A percentile compares a stretch with the other conserved stretches of the same genome.
phyloP scores from a whole-genome alignment of 2,329 filamentous ascomycete genomes.

The Colletotrichum sp. region DNA sequence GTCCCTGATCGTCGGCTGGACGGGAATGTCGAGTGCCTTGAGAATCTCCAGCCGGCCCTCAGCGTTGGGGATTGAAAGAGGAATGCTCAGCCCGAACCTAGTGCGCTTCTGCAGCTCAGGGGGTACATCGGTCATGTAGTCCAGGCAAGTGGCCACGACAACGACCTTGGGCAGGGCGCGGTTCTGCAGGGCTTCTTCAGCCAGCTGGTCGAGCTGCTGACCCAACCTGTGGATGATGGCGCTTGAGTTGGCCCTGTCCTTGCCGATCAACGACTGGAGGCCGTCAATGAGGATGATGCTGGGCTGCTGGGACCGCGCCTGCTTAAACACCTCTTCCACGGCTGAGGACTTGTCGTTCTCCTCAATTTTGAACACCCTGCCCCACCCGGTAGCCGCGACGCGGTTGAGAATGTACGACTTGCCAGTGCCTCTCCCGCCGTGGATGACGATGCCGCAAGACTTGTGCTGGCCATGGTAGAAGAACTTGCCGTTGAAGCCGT shows the following conservation, averaged over 20 bases:
- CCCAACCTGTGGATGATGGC: conserved; percentile 56
- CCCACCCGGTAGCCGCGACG: conserved; percentile 73
- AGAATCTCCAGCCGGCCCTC: conserved; percentile 76
- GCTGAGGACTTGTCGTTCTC: conserved; percentile 59
- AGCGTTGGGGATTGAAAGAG: conserved; percentile 78
- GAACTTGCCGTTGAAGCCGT: conserved; percentile 52
- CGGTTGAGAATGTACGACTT: conserved; percentile 77
- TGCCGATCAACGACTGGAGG: conserved; percentile 72
- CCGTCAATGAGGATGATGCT: conserved; percentile 83
- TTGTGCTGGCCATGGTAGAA: conserved; percentile 32
- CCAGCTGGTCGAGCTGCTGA: conserved; percentile 61
- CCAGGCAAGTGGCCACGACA: conserved; percentile 75
- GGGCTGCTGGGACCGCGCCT: conserved; percentile 71
- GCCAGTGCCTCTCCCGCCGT: conserved; percentile 84
- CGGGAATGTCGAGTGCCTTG: conserved; percentile 56
- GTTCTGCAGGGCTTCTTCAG: conserved; percentile 38
- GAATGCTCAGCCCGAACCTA: conserved; percentile 71
- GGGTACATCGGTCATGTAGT: conserved; percentile 76
- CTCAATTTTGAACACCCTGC: conserved; percentile 67
- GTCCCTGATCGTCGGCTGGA: conserved; percentile 53
- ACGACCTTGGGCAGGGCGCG: conserved; percentile 62
- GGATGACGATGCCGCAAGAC: conserved; percentile 70
- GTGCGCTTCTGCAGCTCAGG: conserved; percentile 66
- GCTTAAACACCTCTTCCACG: conserved; percentile 72
- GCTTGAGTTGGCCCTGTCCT: conserved; percentile 56